Evolutionary conservation across 2,329 filamentous ascomycete species (phyloP).

Genomic region (Myriosclerotinia curreyana): DNA sequence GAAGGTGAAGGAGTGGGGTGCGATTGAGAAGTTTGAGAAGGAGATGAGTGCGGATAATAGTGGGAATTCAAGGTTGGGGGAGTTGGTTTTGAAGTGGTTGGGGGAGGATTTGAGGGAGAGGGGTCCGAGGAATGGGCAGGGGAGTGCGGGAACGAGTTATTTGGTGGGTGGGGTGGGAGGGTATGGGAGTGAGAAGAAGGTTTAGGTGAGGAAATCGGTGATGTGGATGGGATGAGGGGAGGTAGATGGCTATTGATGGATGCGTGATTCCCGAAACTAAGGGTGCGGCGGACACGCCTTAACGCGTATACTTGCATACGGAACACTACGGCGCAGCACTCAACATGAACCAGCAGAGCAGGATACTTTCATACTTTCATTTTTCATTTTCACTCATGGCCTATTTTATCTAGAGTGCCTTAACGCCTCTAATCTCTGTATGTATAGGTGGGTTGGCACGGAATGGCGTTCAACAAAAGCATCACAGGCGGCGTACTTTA

Average conservation of each 20-base stretch:
- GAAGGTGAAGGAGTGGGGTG: conserved; percentile 80
- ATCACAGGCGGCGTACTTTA: conserved; percentile 21
- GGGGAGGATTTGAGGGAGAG: conserved; percentile 73
- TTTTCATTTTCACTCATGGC: neutral
- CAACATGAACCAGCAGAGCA: conserved; percentile 17
- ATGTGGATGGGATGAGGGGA: neutral
- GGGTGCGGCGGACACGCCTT: neutral
- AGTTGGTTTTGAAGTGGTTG: conserved; percentile 86
- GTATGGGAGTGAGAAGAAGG: conserved; percentile 56
- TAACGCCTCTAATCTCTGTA: conserved; percentile 20
- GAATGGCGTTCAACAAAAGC: conserved; percentile 20
- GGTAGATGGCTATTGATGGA: conserved; percentile 1
- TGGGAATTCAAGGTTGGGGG: conserved; percentile 81
- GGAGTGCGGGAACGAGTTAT: conserved; percentile 49
- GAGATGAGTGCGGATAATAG: conserved; percentile 51
- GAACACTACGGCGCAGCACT: conserved; percentile 18
- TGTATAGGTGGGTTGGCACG: neutral
- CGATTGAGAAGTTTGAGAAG: conserved; percentile 62
- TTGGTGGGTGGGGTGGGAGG: conserved; percentile 57
- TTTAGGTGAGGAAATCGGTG: conserved; percentile 10
- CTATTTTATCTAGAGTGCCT: conserved; percentile 19
- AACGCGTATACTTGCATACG: neutral
- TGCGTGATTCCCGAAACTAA: neutral
- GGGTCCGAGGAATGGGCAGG: conserved; percentile 62
- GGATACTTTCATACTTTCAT: neutral